These are phyloP conservation scores for Dioszegia aurantiaca DNA, from an alignment of 768 basidiomycete genomes.

Conservation along the genomic window DNA sequence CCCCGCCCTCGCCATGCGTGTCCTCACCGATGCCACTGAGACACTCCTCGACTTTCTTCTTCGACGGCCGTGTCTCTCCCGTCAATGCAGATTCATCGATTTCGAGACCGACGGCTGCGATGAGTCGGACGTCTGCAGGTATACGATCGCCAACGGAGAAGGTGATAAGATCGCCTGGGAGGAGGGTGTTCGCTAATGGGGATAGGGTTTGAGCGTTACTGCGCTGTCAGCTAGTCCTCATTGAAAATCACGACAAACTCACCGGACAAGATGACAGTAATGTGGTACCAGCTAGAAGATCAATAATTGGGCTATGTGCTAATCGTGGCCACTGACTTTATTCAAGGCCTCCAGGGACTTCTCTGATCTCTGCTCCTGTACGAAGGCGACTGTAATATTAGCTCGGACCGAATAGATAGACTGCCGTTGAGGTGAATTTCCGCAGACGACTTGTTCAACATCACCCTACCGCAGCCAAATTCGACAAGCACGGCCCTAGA, in stretches of 20 bases:
- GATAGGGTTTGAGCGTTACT: constrained; percentile 67
- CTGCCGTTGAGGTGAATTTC: no score
- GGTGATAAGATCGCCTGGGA: constrained; percentile 87
- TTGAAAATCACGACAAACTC: constrained; percentile 13
- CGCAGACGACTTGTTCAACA: no score
- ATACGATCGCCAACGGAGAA: constrained; percentile 90
- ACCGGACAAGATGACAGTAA: constrained; percentile 85
- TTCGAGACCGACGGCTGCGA: constrained; percentile 78
- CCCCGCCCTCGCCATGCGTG: constrained; percentile 51
- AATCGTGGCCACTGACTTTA: constrained; percentile 55
- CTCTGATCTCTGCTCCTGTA: constrained; percentile 92
- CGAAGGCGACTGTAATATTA: constrained; percentile 69
- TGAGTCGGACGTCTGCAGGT: constrained; percentile 85
- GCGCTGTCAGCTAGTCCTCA: constrained; percentile 11
- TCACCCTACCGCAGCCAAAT: no score
- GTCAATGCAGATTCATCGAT: constrained; percentile 94
- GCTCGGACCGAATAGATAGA: not conserved
- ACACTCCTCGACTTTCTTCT: constrained; percentile 65
- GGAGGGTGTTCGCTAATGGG: constrained; percentile 92
- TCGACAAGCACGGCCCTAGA: no score
- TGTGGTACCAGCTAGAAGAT: constrained; percentile 73
- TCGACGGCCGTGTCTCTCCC: constrained; percentile 80
- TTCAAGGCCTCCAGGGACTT: constrained; percentile 91
- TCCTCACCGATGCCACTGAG: constrained; percentile 52
- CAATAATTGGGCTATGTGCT: constrained; percentile 4